These are phyloP conservation scores for Metschnikowia anglica DNA, from an alignment of 805 yeast genomes.

Conservation along the genomic window DNA sequence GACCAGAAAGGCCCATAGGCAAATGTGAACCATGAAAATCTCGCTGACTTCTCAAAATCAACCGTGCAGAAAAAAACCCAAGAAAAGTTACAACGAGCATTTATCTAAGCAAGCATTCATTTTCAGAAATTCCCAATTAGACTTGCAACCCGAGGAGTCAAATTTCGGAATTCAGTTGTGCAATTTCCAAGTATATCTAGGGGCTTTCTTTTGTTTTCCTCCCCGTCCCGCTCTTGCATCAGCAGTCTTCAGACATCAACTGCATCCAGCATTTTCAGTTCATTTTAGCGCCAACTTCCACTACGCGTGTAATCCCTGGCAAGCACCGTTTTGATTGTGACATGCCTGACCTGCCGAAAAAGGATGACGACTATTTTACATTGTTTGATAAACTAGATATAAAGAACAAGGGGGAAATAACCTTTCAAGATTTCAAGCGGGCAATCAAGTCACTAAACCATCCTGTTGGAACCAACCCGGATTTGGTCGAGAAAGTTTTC, in stretches of 20 bases:
- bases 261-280: slow-evolving; percentile 6
- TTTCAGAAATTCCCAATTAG: background rate
- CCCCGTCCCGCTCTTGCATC: background rate
- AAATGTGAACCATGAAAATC: slow-evolving; percentile 6
- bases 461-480: slow-evolving; percentile 62
- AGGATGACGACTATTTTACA: slow-evolving; percentile 29
- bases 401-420: slow-evolving; percentile 47
- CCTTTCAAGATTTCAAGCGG: slow-evolving; percentile 46
- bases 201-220: background rate
- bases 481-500: slow-evolving; percentile 58
- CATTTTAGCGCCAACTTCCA: no score
- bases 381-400: slow-evolving; percentile 39
- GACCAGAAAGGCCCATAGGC: slow-evolving; percentile 1
- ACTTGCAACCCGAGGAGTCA: background rate
- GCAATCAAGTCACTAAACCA: slow-evolving; percentile 53
- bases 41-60: slow-evolving; percentile 4
- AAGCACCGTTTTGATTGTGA: background rate
- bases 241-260: background rate
- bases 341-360: slow-evolving; percentile 5
- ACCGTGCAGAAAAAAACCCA: slow-evolving; percentile 1
- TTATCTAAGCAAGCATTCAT: background rate
- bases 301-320: no score
- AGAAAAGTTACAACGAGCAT: background rate
- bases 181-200: background rate
- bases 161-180: background rate